A percentile compares a stretch with the other conserved stretches of the same genome.
Evolutionary conservation across 2,329 filamentous ascomycete genomes (phyloP).

Genomic region (Phaeosphaeriaceae sp.): DNA sequence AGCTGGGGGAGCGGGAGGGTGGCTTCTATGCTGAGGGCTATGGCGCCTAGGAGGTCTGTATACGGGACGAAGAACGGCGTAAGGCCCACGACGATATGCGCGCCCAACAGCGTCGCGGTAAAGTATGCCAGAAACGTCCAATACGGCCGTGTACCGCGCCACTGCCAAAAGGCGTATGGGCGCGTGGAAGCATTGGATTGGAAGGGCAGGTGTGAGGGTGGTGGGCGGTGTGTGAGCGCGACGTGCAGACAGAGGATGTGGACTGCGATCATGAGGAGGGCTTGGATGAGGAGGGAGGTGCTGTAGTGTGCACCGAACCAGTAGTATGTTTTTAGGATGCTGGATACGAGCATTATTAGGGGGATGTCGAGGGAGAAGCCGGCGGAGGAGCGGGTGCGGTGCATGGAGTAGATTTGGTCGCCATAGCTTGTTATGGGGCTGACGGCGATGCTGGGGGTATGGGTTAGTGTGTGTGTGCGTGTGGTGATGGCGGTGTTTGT

Average conservation of each 20-base stretch:
- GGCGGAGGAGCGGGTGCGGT: constrained; percentile 63
- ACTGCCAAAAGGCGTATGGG: constrained; percentile 84
- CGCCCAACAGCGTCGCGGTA: constrained; percentile 63
- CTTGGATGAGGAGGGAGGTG: constrained; percentile 64
- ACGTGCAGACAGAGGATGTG: constrained; percentile 66
- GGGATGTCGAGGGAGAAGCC: constrained; percentile 72
- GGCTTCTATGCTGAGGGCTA: constrained; percentile 80
- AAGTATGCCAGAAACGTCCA: constrained; percentile 79
- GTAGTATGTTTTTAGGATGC: constrained; percentile 69
- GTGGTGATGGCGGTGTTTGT: not conserved
- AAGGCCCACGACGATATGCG: constrained; percentile 71
- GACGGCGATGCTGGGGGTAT: constrained; percentile 63
- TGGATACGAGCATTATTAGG: constrained; percentile 70
- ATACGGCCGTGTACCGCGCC: constrained; percentile 76
- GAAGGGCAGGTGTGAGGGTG: constrained; percentile 63
- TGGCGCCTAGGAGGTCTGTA: constrained; percentile 70
- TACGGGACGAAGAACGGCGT: constrained; percentile 68
- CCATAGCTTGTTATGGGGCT: constrained; percentile 70
- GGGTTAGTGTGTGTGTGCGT: constrained; percentile 3
- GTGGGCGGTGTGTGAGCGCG: constrained; percentile 63
- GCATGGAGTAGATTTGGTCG: constrained; percentile 70
- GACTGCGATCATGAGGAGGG: constrained; percentile 64
- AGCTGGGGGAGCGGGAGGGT: constrained; percentile 84
- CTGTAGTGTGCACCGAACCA: constrained; percentile 70
- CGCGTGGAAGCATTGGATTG: constrained; percentile 53